Evolutionary conservation across 1,284 basidiomycete genomes (phyloP), one percentile per base, ranked within the genome.

Genomic region (Apiotrichum siamense): DNA sequence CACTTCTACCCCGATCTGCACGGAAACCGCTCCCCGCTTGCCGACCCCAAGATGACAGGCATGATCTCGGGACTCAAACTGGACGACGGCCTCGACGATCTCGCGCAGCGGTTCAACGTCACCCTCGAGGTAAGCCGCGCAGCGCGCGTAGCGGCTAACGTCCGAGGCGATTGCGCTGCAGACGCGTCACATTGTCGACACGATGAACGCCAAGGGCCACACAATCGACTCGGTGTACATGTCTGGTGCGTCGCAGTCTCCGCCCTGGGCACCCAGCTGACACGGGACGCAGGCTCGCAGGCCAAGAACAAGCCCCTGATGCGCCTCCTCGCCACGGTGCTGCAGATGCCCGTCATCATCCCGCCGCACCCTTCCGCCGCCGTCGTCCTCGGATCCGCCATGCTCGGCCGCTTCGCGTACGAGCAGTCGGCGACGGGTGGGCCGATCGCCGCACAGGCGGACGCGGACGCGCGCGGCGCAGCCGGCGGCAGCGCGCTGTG

Each of bases 21-120:
- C 87, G 90, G 92, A 29, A 98, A 98, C 74, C 83, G 94, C 54
- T 97, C 93, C 0, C 96, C 94, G 0, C 83, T 98, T 42, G 94
- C 94, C 1, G 96, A 98, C 71, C 80, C 87, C 23, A 82, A 82
- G 49, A 97, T 97, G 92, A 80, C 86, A 35, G 94, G 96, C 18
- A 87, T 91, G 57, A 84, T 97, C 55, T 80, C 85, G 39, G 94
- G 96, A 17, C 81, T 97, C 44, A 80, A 85, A 38, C 82, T 97
- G 47, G 88, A 94, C 66, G 79, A 81, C 60, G 80, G 82, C 33
- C 77, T 96, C 23, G 72, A 77, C 45, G 91, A 97, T 70, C 83
- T 98, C 39, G 88, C 92, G 6, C 83, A 84, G 56, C 88, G 88
- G 68, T 97, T 96, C 77, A 84, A 90, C 64, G 82, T 91, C 42